Evolutionary conservation across 345 rosid species (phyloP).

Genomic region (Anastatica hierochuntica): DNA sequence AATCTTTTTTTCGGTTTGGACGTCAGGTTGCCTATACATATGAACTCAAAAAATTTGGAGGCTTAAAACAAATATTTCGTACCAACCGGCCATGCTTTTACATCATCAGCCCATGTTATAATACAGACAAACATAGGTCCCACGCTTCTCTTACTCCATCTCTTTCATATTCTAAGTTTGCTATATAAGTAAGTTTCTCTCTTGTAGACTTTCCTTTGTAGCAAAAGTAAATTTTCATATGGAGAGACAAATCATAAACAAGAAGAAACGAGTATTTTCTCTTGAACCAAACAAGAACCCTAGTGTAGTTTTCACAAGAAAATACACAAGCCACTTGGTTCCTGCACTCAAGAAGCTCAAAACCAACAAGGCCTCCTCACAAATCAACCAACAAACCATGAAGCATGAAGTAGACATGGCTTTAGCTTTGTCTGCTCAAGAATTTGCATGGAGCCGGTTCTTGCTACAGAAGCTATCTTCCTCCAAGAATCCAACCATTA

Average conservation of each 20-base stretch:
- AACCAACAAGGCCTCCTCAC: slow-evolving; percentile 6
- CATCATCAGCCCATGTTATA: too few species aligned
- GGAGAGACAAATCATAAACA: slow-evolving; percentile 25
- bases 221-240: slow-evolving; percentile 14
- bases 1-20: too few species aligned
- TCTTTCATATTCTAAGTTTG: slow-evolving; percentile 8
- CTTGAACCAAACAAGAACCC: slow-evolving; percentile 21
- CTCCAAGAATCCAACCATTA: slow-evolving; percentile 8
- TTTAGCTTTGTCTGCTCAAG: slow-evolving; percentile 34
- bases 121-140: slow-evolving; percentile 19
- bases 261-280: slow-evolving; percentile 27
- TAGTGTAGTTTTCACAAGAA: slow-evolving; percentile 20
- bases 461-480: slow-evolving; percentile 24
- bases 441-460: slow-evolving; percentile 40
- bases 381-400: slow-evolving; percentile 18
- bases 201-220: slow-evolving; percentile 16
- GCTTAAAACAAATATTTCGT: too few species aligned
- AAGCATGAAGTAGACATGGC: slow-evolving; percentile 43
- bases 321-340: slow-evolving; percentile 29
- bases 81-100: too few species aligned
- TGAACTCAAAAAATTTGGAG: too few species aligned
- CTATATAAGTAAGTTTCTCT: slow-evolving; percentile 15
- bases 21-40: too few species aligned
- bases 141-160: slow-evolving; percentile 4
- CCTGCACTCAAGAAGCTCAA: slow-evolving; percentile 34